Evolutionary conservation across 2,329 filamentous ascomycete genomes (phyloP).

Genomic region (Cordyceps javanica): DNA sequence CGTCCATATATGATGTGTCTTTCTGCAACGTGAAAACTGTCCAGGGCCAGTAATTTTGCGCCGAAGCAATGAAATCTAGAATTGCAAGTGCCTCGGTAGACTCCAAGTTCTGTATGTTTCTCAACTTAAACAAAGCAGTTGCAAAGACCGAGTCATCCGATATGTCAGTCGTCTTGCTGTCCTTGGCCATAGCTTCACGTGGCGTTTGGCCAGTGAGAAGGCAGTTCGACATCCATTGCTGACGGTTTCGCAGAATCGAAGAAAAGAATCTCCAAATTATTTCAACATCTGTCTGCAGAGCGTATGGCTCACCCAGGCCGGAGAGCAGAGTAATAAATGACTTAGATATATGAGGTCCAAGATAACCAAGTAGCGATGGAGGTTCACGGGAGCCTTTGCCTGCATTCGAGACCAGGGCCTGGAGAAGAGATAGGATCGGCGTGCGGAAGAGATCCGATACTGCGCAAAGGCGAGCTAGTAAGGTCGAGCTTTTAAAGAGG

Average conservation of each 20-base stretch:
- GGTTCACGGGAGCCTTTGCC: slow-evolving; percentile 65
- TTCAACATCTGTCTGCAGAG: slow-evolving; percentile 56
- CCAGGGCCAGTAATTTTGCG: slow-evolving; percentile 95
- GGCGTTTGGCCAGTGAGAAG: slow-evolving; percentile 84
- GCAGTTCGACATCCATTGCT: slow-evolving; percentile 95
- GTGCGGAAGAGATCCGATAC: slow-evolving; percentile 59
- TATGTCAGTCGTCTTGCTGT: slow-evolving; percentile 43
- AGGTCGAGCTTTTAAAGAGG: slow-evolving; percentile 72
- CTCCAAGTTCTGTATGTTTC: slow-evolving; percentile 57
- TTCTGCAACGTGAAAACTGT: slow-evolving; percentile 74
- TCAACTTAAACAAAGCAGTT: slow-evolving; percentile 65
- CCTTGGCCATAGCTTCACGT: slow-evolving; percentile 61
- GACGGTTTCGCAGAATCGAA: slow-evolving; percentile 77
- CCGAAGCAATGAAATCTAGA: slow-evolving; percentile 78
- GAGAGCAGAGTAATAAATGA: slow-evolving; percentile 77
- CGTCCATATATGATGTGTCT: slow-evolving; percentile 66
- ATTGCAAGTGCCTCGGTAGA: slow-evolving; percentile 65
- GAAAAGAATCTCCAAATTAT: slow-evolving; percentile 82
- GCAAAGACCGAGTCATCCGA: slow-evolving; percentile 61
- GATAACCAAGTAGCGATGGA: slow-evolving; percentile 86
- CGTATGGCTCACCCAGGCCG: slow-evolving; percentile 68
- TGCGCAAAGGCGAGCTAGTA: slow-evolving; percentile 72
- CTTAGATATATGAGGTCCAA: slow-evolving; percentile 76
- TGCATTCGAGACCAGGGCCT: slow-evolving; percentile 65
- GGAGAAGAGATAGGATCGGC: slow-evolving; percentile 62